Evolutionary conservation across 2,329 filamentous ascomycete genomes (phyloP).

Genomic region (Biscogniauxia sp.): DNA sequence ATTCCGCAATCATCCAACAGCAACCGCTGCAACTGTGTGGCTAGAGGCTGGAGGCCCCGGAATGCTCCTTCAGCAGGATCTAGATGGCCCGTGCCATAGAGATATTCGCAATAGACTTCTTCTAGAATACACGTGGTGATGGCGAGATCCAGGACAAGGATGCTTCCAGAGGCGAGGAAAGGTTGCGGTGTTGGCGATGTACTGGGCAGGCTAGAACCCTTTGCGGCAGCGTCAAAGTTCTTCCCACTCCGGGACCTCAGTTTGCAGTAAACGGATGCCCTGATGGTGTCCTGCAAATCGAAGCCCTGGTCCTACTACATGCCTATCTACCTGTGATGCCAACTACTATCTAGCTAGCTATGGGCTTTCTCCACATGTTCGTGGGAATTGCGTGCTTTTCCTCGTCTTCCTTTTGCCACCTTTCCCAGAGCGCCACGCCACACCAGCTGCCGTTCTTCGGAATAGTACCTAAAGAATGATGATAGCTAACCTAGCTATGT

Average conservation of each 20-base stretch:
- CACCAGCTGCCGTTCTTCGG: not conserved
- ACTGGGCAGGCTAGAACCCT: not conserved
- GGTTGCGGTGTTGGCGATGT: not conserved
- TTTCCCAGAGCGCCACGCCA: too few relatives aligned
- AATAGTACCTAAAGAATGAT: not conserved
- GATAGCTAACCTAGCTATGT: not conserved
- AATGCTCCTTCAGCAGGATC: not conserved
- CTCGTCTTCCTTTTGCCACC: not conserved
- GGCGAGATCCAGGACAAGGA: not conserved
- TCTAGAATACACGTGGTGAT: constrained; percentile 3
- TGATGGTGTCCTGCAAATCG: too few relatives aligned
- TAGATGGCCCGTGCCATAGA: not conserved
- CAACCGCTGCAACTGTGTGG: not conserved
- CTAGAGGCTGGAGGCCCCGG: too few relatives aligned
- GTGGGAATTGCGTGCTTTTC: not conserved
- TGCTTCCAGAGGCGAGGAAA: not conserved
- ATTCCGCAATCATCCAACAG: not conserved
- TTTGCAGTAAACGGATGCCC: not conserved
- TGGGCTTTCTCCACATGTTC: not conserved
- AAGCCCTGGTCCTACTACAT: too few relatives aligned
- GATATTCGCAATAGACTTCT: not conserved
- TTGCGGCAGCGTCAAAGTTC: not conserved
- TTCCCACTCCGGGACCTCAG: not conserved
- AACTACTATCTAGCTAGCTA: not conserved
- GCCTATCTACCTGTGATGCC: not conserved